A percentile compares a stretch with the other conserved stretches of the same genome.
Conservation (phyloP, 345 rosid species). For the Gossypium bickii region DNA sequence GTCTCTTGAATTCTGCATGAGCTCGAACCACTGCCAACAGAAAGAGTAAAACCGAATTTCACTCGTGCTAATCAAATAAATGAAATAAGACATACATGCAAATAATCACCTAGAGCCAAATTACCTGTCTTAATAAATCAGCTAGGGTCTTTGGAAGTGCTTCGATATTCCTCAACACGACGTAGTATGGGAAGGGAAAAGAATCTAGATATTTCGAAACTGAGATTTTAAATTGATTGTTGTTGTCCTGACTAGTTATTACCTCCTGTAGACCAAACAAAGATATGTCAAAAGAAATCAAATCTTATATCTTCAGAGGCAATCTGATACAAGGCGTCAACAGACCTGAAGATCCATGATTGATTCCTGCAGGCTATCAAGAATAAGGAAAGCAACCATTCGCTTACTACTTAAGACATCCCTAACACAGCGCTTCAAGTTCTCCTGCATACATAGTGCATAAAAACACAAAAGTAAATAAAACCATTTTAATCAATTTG, state of each 20-base stretch:
- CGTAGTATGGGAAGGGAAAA: conserved; percentile 87
- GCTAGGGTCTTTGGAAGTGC: conserved; percentile 85
- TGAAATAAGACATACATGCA: background rate
- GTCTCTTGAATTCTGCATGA: conserved; percentile 69
- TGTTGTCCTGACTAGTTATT: conserved; percentile 32
- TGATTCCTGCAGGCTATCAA: conserved; percentile 66
- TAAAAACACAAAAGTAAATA: background rate
- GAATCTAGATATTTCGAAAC: conserved; percentile 64
- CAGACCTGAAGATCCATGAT: conserved; percentile 65
- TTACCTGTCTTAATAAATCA: conserved; percentile 88
- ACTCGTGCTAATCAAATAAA: background rate
- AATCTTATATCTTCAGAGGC: background rate
- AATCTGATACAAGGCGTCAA: background rate
- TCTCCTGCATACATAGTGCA: conserved; percentile 39
- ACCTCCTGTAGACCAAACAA: conserved; percentile 43
- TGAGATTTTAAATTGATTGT: conserved; percentile 22
- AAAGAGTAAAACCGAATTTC: background rate
- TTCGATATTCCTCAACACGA: conserved; percentile 71
- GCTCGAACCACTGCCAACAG: conserved; percentile 86
- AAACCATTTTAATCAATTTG: background rate
- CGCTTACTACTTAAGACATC: conserved; percentile 69
- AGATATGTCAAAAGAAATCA: background rate
- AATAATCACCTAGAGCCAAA: background rate
- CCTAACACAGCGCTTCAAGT: conserved; percentile 62
- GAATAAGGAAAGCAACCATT: conserved; percentile 85